Percentiles rank a stretch among this genome's conserved stretches.
phyloP scores from a whole-genome alignment of 2,329 filamentous ascomycete species.

The Fusarium praegraminearum region DNA sequence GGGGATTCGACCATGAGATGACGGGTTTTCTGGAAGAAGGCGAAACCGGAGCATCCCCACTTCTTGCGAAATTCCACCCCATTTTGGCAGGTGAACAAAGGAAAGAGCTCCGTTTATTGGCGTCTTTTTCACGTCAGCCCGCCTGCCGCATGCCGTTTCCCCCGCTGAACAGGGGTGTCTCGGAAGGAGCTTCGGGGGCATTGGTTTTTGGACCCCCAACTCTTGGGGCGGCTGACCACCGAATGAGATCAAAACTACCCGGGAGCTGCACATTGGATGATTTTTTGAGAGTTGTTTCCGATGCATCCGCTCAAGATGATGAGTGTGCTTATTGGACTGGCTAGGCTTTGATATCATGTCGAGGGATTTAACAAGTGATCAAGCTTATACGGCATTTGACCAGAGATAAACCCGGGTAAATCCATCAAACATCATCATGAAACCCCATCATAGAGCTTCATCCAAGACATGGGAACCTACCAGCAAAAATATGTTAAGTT shows the following conservation, averaged over 20 bases:
- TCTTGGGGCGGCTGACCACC: constrained; percentile 22
- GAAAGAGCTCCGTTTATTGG: constrained; percentile 7
- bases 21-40: constrained; percentile 46
- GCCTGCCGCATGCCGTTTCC: constrained; percentile 8
- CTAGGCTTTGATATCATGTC: neutral
- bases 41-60: constrained; percentile 35
- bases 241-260: constrained; percentile 15
- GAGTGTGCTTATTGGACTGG: neutral
- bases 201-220: constrained; percentile 7
- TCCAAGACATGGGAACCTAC: too few relatives aligned
- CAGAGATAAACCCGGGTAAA: neutral
- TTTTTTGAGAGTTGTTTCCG: constrained; percentile 16
- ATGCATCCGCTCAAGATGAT: constrained; percentile 12
- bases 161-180: neutral
- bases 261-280: constrained; percentile 17
- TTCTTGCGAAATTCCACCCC: constrained; percentile 19
- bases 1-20: constrained; percentile 38
- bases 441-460: neutral
- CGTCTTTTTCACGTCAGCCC: constrained; percentile 4
- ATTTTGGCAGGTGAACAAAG: constrained; percentile 41
- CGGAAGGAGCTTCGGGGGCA: constrained; percentile 9
- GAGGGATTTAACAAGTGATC: neutral
- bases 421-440: neutral
- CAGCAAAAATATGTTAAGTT: too few relatives aligned
- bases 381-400: neutral